Evolutionary conservation across 306 rosid genomes (phyloP).

Genomic region (Castanopsis chinensis): DNA sequence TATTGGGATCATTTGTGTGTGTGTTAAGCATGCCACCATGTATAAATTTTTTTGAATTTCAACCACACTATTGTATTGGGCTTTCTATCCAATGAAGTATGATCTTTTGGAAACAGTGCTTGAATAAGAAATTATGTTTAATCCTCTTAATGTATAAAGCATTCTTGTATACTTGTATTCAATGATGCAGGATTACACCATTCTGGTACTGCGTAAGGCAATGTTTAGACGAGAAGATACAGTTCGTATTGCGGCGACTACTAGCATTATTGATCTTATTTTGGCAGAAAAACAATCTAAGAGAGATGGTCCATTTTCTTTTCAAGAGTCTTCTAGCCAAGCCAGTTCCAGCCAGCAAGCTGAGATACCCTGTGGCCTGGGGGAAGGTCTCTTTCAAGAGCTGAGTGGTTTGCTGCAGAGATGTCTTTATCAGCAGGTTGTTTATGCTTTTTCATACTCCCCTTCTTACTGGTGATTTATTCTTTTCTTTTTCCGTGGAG

Average conservation of each 20-base stretch:
- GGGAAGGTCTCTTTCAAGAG: constrained; percentile 38
- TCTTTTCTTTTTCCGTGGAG: neutral
- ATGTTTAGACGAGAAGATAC: constrained; percentile 41
- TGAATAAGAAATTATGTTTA: neutral
- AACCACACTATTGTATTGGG: neutral
- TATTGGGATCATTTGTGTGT: neutral
- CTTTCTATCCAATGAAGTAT: neutral
- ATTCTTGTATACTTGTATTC: neutral
- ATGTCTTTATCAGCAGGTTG: constrained; percentile 44
- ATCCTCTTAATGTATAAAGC: neutral
- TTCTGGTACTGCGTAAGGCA: constrained; percentile 46
- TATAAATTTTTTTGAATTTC: neutral
- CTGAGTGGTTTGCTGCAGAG: constrained; percentile 43
- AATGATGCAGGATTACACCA: constrained; percentile 34
- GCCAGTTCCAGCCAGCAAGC: constrained; percentile 46
- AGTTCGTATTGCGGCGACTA: constrained; percentile 38
- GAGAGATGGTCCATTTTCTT: constrained; percentile 23
- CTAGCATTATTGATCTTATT: constrained; percentile 37
- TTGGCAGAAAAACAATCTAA: constrained; percentile 37
- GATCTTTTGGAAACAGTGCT: neutral
- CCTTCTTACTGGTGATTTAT: neutral
- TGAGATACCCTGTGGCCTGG: constrained; percentile 10
- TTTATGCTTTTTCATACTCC: neutral
- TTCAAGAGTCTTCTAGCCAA: constrained; percentile 47
- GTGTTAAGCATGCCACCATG: neutral